Base-by-base conservation (phyloP, 1,284 basidiomycete genomes). In the Athelia sp. region DNA sequence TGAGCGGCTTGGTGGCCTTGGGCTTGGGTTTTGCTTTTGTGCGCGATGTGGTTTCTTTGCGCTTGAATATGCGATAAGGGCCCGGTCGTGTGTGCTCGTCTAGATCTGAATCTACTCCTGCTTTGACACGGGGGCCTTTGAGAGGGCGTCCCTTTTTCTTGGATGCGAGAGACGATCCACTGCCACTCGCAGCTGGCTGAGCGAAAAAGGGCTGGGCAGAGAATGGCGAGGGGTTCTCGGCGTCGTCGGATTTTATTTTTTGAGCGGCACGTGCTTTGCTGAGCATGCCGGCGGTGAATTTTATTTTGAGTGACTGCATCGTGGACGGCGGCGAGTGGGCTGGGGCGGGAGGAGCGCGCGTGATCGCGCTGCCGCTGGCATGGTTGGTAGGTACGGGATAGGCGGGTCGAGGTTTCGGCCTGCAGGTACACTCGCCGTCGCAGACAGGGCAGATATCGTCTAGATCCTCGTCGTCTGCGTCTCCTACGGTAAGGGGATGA, bases 391-490 rank as follows among this genome's bases (percentile, higher is more conserved):
- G 54, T 55, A 60, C 49, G 55, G 52, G 51, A n/a, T 6, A 4
- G 19, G n/a, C 4, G n/a, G 36, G 36, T 6, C 19, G 15, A 50
- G 64, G 59, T 63, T 63, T 65, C 65, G 67, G 61, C 69, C 60
- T 66, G 73, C 87, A 90, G 32, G 84, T 89, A 72, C 87, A 90
- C 61, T 87, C 82, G 62, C 84, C 83, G 75, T 89, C 87, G 85
- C 87, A 90, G 56, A 90, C 85, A 17, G 85, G 86, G 66, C 87
- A 90, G 54, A 90, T 87, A 65, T 88, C 82, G 79, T 81, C 77
- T 74, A 89, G 85, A 64, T 87, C 83, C 70, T 81, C 78, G 67
- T 78, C 76, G 66, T 72, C 70, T 58, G 53, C 60, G 45, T 54
- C 62, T 54, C 60, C 59, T 75, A 77, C 64, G 73, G 78, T 83